These are phyloP conservation scores for Rutidosis leptorrhynchoides DNA, from an alignment of 129 eudicot genomes.

Conservation along the genomic window DNA sequence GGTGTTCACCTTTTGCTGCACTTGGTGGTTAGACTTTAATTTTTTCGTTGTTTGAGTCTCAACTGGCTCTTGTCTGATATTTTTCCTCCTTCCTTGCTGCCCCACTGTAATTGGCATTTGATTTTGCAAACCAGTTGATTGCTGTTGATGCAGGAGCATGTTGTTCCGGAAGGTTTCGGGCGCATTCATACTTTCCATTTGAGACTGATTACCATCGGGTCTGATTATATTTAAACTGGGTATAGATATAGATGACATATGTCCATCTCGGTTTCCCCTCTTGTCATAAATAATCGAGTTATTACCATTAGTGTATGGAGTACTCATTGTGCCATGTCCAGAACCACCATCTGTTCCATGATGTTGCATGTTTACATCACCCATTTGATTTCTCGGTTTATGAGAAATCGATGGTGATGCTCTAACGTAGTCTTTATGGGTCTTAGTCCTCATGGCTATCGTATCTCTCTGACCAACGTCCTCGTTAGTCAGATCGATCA, in stretches of 20 bases:
- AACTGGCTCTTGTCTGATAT: constrained; percentile 48
- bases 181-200: constrained; percentile 43
- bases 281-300: neutral
- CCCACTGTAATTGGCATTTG: constrained; percentile 28
- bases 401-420: constrained; percentile 38
- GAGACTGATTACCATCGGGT: constrained; percentile 40
- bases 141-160: constrained; percentile 58
- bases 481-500: constrained; percentile 39
- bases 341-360: constrained; percentile 35
- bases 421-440: constrained; percentile 29
- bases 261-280: constrained; percentile 28
- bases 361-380: constrained; percentile 52
- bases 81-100: constrained; percentile 44
- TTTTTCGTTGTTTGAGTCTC: constrained; percentile 47
- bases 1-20: constrained; percentile 43
- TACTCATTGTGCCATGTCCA: neutral
- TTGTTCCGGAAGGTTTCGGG: constrained; percentile 56
- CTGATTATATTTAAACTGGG: constrained; percentile 36
- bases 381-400: constrained; percentile 51
- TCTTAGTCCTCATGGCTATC: neutral
- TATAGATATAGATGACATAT: constrained; percentile 49
- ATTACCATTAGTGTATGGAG: neutral
- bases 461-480: constrained; percentile 38
- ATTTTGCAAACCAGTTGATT: constrained; percentile 42
- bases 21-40: constrained; percentile 30